Evolutionary conservation across 2,329 filamentous ascomycete genomes (phyloP).

Genomic region (Thyridium curvatum): DNA sequence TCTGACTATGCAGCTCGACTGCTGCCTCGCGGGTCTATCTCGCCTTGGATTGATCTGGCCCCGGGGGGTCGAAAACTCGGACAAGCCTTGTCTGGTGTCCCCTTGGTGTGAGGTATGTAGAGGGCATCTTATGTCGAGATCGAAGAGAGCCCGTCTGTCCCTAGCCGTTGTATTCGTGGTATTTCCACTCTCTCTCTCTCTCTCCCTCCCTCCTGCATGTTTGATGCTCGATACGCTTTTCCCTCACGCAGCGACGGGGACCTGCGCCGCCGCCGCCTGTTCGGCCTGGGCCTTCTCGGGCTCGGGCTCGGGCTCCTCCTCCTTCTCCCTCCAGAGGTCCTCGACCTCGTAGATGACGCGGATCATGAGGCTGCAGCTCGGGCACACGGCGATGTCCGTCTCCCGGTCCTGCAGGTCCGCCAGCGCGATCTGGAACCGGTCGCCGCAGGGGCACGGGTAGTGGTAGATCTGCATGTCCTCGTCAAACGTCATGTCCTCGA

Average conservation of each 20-base stretch:
- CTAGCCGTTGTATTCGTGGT: too few species aligned
- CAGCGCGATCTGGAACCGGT: slow-evolving; percentile 87
- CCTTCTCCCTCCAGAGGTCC: slow-evolving; percentile 37
- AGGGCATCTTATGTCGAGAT: too few species aligned
- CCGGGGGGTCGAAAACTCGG: too few species aligned
- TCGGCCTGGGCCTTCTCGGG: slow-evolving; percentile 21
- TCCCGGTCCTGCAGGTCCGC: slow-evolving; percentile 80
- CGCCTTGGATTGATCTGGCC: too few species aligned
- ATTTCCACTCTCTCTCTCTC: not conserved
- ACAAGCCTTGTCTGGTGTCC: too few species aligned
- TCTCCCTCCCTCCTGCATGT: too few species aligned
- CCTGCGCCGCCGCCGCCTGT: slow-evolving; percentile 22
- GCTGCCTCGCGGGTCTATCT: too few species aligned
- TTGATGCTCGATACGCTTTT: not conserved
- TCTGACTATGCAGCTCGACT: too few species aligned
- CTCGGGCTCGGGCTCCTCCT: slow-evolving; percentile 26
- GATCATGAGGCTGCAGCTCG: slow-evolving; percentile 96
- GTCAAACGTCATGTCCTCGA: slow-evolving; percentile 97
- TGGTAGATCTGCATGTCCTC: slow-evolving; percentile 78
- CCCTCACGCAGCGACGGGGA: slow-evolving; percentile 32
- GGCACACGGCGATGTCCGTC: slow-evolving; percentile 87
- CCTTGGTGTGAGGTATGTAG: too few species aligned
- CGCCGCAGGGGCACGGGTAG: slow-evolving; percentile 95
- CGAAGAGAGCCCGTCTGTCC: too few species aligned
- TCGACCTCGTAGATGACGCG: slow-evolving; percentile 80